Evolutionary conservation across 192 early-diverging fungal genomes (phyloP), one percentile per base, ranked within the genome.

Genomic region (Phycomyces blakesleeanus): DNA sequence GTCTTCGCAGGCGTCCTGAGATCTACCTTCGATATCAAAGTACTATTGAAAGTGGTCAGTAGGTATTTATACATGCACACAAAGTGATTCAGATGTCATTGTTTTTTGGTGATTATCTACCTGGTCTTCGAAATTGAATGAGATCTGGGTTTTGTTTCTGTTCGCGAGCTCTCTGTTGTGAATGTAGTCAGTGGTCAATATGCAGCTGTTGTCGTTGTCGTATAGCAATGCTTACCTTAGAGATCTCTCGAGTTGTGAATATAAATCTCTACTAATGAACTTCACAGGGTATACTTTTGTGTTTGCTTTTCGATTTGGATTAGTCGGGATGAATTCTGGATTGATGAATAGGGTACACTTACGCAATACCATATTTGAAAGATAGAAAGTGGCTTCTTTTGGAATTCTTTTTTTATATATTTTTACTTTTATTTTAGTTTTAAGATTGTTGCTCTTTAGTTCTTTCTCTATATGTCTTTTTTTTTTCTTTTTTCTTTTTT

Each of bases 1-100:
- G 7, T 57, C 16, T 18, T 58, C 55, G 25, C 54, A 55, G 15
- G 39, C 27, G 7, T 54, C 2, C 11, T 66, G 54, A 20, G 64
- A 66, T n/a, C 40, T 16, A 5, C 64, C 64, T 49, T 22, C 25
- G 2, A 66, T 66, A 16, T 37, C 18, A 42, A 66, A 57, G 37
- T 18, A 66, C 56, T 66, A 34, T 34, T n/a, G n/a, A n/a, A n/a
- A n/a, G n/a, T n/a, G n/a, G n/a, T n/a, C n/a, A n/a, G n/a, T n/a
- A n/a, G n/a, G n/a, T n/a, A n/a, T n/a, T n/a, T n/a, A n/a, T n/a
- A n/a, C n/a, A n/a, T n/a, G n/a, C 6, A 41, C 40, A 10, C 6
- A 41, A 6, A 10, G 6, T 10, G 6, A 41, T 10, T 6, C 40
- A 6, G 8, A 41, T 41, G 40, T 41, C 14, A 6, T 10, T 41